Conservation (phyloP, 2,329 filamentous ascomycete genomes). For the Botrytis paeoniae region DNA sequence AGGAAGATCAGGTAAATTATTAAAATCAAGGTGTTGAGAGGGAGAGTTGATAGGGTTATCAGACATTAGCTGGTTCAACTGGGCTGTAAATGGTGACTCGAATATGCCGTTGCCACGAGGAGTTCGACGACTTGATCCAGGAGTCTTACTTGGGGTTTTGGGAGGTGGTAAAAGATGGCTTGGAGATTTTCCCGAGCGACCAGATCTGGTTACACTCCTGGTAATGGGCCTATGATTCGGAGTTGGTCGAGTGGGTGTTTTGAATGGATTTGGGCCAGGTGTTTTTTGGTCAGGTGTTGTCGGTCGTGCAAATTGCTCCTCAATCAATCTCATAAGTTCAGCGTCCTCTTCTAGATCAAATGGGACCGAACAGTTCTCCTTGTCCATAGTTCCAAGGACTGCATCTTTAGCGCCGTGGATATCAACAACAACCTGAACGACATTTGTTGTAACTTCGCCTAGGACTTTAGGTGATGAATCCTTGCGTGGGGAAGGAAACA, state of each 20-base stretch:
- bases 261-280: conserved; percentile 33
- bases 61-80: conserved; percentile 36
- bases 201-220: conserved; percentile 35
- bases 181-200: conserved; percentile 34
- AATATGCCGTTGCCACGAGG: conserved; percentile 31
- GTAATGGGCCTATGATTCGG: conserved; percentile 37
- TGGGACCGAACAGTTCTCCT: conserved; percentile 34
- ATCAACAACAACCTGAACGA: conserved; percentile 46
- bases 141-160: conserved; percentile 34
- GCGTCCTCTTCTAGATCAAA: conserved; percentile 29
- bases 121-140: conserved; percentile 32
- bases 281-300: conserved; percentile 33
- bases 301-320: conserved; percentile 36
- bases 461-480: conserved; percentile 60
- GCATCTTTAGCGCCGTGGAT: conserved; percentile 34
- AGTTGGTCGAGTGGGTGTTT: conserved; percentile 38
- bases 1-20: conserved; percentile 37
- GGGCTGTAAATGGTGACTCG: conserved; percentile 40
- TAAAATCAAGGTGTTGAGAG: conserved; percentile 37
- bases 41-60: conserved; percentile 33
- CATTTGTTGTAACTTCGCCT: conserved; percentile 54
- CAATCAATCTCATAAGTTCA: conserved; percentile 37
- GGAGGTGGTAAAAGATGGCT: conserved; percentile 29
- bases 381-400: conserved; percentile 29
- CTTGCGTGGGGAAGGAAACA: conserved; percentile 75